Evolutionary conservation across 371 early-diverging fungal species (phyloP).

Genomic region (Rozella allomycis): DNA sequence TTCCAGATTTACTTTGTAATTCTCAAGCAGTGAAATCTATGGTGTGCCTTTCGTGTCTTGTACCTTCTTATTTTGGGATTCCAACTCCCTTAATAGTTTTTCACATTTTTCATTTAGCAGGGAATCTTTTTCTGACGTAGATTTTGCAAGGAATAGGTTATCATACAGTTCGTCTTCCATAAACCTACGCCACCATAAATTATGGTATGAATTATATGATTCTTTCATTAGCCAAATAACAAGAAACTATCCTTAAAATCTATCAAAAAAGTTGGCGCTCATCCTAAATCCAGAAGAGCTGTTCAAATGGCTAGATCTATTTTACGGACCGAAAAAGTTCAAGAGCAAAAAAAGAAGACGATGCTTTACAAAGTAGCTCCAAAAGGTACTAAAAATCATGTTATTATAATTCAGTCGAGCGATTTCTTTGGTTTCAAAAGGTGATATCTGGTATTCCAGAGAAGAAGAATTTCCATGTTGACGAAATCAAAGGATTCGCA

Average conservation of each 20-base stretch:
- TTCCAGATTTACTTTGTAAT: no score
- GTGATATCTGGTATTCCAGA: slow-evolving; percentile 16
- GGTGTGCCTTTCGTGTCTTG: no score
- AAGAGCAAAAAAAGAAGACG: not conserved
- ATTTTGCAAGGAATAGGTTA: no score
- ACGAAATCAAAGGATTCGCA: slow-evolving; percentile 16
- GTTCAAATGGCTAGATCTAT: slow-evolving; percentile 27
- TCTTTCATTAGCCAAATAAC: slow-evolving; percentile 46
- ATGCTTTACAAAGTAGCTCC: not conserved
- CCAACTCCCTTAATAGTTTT: no score
- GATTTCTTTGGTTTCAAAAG: slow-evolving; percentile 28
- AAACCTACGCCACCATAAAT: no score
- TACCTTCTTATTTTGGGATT: no score
- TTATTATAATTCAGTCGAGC: slow-evolving; percentile 12
- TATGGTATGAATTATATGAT: no score
- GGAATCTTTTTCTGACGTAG: no score
- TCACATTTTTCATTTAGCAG: no score
- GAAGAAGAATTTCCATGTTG: slow-evolving; percentile 7
- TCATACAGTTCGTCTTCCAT: no score
- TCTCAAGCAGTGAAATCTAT: no score
- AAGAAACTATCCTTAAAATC: slow-evolving; percentile 21
- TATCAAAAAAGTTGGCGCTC: slow-evolving; percentile 32
- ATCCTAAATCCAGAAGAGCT: slow-evolving; percentile 40
- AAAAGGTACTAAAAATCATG: not conserved
- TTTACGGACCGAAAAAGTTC: slow-evolving; percentile 11